phyloP scores from a whole-genome alignment of 768 basidiomycete species.

The Leccinum incarnatum region DNA sequence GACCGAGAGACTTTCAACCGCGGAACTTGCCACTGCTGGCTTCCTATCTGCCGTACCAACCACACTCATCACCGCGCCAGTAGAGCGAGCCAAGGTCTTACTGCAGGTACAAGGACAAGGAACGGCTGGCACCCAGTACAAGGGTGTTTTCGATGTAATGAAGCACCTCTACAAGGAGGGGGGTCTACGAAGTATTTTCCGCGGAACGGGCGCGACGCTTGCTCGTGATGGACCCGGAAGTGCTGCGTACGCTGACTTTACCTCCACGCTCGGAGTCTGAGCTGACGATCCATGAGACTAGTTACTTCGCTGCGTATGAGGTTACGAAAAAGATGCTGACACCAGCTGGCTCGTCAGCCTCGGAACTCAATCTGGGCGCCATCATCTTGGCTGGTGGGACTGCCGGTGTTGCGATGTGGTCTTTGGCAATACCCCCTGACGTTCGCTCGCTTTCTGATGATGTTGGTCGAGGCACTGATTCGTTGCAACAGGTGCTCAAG shows the following conservation, averaged over 20 bases:
- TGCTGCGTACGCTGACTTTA: slow-evolving; percentile 69
- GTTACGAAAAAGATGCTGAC: slow-evolving; percentile 85
- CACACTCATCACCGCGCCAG: slow-evolving; percentile 90
- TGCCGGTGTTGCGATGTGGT: slow-evolving; percentile 98
- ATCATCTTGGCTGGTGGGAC: slow-evolving; percentile 91
- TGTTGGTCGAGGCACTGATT: slow-evolving; percentile 5
- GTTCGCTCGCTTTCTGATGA: slow-evolving; percentile 43
- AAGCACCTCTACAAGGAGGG: slow-evolving; percentile 91
- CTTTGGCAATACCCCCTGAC: slow-evolving; percentile 94
- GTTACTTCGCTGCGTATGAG: slow-evolving; percentile 98
- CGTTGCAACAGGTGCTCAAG: slow-evolving; percentile 74
- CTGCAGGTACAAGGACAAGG: slow-evolving; percentile 95
- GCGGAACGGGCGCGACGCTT: slow-evolving; percentile 91
- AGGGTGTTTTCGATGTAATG: slow-evolving; percentile 89
- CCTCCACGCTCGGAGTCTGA: slow-evolving; percentile 1
- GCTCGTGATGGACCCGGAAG: slow-evolving; percentile 95
- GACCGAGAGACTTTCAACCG: slow-evolving; percentile 57
- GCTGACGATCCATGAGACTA: slow-evolving; percentile 30
- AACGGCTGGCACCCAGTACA: slow-evolving; percentile 67
- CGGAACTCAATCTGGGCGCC: slow-evolving; percentile 79
- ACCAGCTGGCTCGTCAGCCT: slow-evolving; percentile 73
- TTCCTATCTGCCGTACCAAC: slow-evolving; percentile 93
- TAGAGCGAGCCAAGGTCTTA: slow-evolving; percentile 95
- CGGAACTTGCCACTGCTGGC: slow-evolving; percentile 88
- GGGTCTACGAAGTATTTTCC: slow-evolving; percentile 85